These are phyloP conservation scores for Elsinoe australis DNA, from an alignment of 2,329 filamentous ascomycete genomes.

Conservation along the genomic window DNA sequence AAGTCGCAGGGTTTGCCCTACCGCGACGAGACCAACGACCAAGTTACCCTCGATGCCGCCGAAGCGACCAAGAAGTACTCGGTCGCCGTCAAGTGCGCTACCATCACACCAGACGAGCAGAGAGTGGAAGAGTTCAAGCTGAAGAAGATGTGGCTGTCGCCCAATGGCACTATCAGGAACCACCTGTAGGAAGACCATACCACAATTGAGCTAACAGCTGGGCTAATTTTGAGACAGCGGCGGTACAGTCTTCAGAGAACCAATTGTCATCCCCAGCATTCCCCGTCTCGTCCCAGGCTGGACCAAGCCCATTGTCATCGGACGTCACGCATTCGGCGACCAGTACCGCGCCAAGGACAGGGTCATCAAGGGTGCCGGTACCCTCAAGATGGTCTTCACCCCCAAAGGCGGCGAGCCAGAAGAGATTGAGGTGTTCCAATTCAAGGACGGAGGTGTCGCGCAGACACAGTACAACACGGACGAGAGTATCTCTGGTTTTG, in stretches of 20 bases:
- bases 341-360: slow-evolving; percentile 96
- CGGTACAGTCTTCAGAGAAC: slow-evolving; percentile 97
- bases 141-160: slow-evolving; percentile 99
- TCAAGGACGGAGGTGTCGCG: slow-evolving; percentile 65
- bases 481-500: slow-evolving; percentile 89
- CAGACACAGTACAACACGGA: slow-evolving; percentile 98
- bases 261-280: slow-evolving; percentile 90
- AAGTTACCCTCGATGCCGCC: slow-evolving; percentile 90
- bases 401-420: slow-evolving; percentile 72
- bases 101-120: slow-evolving; percentile 95
- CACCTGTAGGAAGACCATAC: slow-evolving; percentile 46
- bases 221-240: slow-evolving; percentile 45
- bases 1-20: slow-evolving; percentile 66
- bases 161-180: slow-evolving; percentile 79
- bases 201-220: too few relatives aligned
- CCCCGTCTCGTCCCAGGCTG: slow-evolving; percentile 91
- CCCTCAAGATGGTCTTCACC: slow-evolving; percentile 90
- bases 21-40: slow-evolving; percentile 90
- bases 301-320: slow-evolving; percentile 99
- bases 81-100: slow-evolving; percentile 98
- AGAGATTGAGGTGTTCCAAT: slow-evolving; percentile 84
- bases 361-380: slow-evolving; percentile 74
- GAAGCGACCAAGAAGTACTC: slow-evolving; percentile 99
- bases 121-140: slow-evolving; percentile 97
- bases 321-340: slow-evolving; percentile 95